These are phyloP conservation scores for Geotrichum australiense DNA, from an alignment of 1,139 yeast genomes.

Conservation along the genomic window DNA sequence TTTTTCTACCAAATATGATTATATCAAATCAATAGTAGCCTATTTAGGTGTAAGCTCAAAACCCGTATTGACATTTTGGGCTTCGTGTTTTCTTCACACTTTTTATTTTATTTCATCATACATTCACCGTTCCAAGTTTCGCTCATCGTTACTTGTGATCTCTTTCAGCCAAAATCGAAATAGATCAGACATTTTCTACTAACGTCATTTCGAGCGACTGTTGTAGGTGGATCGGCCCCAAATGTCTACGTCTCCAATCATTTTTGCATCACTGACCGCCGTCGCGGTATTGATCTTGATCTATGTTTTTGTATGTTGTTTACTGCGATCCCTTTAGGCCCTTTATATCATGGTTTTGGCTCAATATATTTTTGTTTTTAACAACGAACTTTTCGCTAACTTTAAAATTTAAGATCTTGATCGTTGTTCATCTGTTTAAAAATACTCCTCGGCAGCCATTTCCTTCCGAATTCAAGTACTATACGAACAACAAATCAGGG, in stretches of 20 bases:
- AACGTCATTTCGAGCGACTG: background rate
- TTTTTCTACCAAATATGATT: no score
- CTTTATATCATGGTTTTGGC: background rate
- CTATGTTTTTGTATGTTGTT: conserved; percentile 10
- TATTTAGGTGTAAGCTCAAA: no score
- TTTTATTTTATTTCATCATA: no score
- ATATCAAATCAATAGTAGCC: no score
- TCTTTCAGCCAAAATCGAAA: background rate
- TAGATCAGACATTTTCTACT: background rate
- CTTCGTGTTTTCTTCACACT: no score
- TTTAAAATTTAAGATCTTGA: conserved; percentile 33
- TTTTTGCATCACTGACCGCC: no score
- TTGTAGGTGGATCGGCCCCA: background rate
- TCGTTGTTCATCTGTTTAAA: conserved; percentile 44
- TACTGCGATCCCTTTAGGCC: background rate
- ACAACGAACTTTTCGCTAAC: background rate
- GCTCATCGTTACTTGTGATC: no score
- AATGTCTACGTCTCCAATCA: no score
- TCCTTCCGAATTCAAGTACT: conserved; percentile 46
- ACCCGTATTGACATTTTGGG: no score
- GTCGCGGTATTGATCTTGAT: no score
- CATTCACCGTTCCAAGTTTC: background rate
- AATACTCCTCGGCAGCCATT: conserved; percentile 58
- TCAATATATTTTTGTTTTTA: background rate
- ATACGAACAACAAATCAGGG: conserved; percentile 32